These are phyloP conservation scores for Gloeophyllum trabeum DNA, from an alignment of 768 basidiomycete genomes.

Conservation along the genomic window DNA sequence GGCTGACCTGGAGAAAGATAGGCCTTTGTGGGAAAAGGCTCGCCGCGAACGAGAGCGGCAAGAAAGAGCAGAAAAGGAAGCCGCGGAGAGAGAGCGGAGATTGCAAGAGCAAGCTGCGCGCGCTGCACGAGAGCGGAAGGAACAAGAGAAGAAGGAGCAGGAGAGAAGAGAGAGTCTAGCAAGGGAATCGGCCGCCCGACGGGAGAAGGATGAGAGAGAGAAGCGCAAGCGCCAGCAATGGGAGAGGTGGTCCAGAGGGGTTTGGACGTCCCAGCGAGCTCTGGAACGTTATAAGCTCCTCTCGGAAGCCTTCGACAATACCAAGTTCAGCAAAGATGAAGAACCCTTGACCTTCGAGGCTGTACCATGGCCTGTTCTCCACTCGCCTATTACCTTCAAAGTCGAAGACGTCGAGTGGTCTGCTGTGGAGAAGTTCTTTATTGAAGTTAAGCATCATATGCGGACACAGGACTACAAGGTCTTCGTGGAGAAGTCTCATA, in stretches of 20 bases:
- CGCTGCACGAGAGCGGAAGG: constrained; percentile 14
- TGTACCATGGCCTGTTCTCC: constrained; percentile 70
- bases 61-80: constrained; percentile 30
- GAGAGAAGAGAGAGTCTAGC: constrained; percentile 15
- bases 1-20: constrained; percentile 53
- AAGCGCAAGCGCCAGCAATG: constrained; percentile 34
- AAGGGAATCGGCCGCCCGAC: constrained; percentile 5
- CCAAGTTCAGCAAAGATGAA: constrained; percentile 36
- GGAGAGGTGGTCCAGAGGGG: constrained; percentile 41
- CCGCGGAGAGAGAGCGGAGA: constrained; percentile 24
- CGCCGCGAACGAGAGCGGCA: constrained; percentile 31
- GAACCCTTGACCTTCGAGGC: constrained; percentile 46
- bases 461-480: constrained; percentile 48
- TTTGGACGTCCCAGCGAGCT: constrained; percentile 57
- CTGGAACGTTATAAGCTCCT: constrained; percentile 57
- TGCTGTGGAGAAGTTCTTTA: constrained; percentile 64
- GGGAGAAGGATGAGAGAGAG: constrained; percentile 22
- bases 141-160: constrained; percentile 16
- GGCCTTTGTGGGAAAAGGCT: constrained; percentile 48
- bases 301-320: constrained; percentile 50
- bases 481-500: constrained; percentile 60
- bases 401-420: constrained; percentile 63
- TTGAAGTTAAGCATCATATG: constrained; percentile 36
- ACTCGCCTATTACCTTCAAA: constrained; percentile 35
- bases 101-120: constrained; percentile 15